A percentile compares a stretch with the other conserved stretches of the same genome.
Conservation (phyloP, 495 filamentous ascomycete species). For the Margaritispora aquatica region DNA sequence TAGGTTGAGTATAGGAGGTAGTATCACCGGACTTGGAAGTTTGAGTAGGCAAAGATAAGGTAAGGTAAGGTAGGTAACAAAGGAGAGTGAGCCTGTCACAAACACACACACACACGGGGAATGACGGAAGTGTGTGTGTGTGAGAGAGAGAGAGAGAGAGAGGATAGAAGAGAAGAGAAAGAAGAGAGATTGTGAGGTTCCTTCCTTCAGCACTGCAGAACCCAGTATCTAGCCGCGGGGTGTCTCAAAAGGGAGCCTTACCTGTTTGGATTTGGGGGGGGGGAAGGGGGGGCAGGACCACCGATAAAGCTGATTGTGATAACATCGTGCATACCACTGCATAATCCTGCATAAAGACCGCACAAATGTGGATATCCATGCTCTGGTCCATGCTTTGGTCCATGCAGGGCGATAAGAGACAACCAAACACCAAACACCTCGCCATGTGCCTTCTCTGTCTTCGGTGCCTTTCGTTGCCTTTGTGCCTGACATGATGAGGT, state of each 20-base stretch:
- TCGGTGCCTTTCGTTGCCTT: too few species aligned
- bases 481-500: not conserved
- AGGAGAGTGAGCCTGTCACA: not conserved
- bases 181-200: not conserved
- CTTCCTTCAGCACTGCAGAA: not conserved
- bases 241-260: not conserved
- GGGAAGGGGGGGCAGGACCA: too few species aligned
- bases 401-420: not conserved
- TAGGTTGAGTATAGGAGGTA: too few species aligned
- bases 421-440: not conserved
- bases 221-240: not conserved
- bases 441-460: not conserved
- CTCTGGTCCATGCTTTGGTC: not conserved
- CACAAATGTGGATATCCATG: too few species aligned
- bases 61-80: not conserved
- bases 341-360: too few species aligned
- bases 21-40: not conserved
- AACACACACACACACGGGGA: not conserved
- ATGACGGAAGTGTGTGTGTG: too few species aligned
- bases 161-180: too few species aligned
- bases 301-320: constrained; percentile 2
- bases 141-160: too few species aligned
- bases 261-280: too few species aligned
- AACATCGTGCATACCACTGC: not conserved
- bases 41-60: not conserved